Base-by-base conservation (phyloP, 176 grass and related monocot species). In the Musa acuminata region DNA sequence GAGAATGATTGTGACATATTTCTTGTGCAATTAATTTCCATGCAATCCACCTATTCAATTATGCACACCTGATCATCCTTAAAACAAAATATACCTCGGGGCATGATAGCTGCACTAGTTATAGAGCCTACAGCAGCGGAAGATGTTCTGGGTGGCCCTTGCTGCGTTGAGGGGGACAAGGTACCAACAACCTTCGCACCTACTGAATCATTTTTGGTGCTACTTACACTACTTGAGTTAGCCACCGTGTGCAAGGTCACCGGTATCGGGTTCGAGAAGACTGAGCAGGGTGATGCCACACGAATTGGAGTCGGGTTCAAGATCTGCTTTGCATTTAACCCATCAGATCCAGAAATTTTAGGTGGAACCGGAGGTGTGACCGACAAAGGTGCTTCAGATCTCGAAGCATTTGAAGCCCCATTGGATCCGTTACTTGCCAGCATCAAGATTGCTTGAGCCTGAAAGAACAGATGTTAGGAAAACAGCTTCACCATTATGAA, bases 381-480 rank as follows among this genome's bases (percentile, higher is more conserved):
- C 23, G 17, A 19, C 23, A 20, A 48, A 22, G 73, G 55, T 63
- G 55, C 55, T 62, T 75, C 55, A 14, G 55, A 75, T 22, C 55
- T 59, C 63, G 73, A 48, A 49, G 73, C 14, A 63, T 49, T 75
- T 49, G 53, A 49, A 22, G 13, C 55, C 51, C 29, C 67, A 71
- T 67, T 60, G 2, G 78, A 76, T 71, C 72, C 69, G 23, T 75
- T 71, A 13, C 75, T 80, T 59, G 78, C 83, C 13, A 77, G 23
- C 52, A 50, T 52, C 35, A 85, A 62, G 53, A 85, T 85, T 65
- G 66, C 83, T 62, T 69, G 59, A 23, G 72, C 83, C 83, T 85
- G 29, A 63, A 27, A 35, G 51, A 71, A 74, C 17, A 55, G 2
- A 25, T n/a, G 26, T 75, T 50, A 55, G 55, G 24, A 43, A 43